phyloP scores from a whole-genome alignment of 805 yeast genomes.

The Lachancea mirantina region DNA sequence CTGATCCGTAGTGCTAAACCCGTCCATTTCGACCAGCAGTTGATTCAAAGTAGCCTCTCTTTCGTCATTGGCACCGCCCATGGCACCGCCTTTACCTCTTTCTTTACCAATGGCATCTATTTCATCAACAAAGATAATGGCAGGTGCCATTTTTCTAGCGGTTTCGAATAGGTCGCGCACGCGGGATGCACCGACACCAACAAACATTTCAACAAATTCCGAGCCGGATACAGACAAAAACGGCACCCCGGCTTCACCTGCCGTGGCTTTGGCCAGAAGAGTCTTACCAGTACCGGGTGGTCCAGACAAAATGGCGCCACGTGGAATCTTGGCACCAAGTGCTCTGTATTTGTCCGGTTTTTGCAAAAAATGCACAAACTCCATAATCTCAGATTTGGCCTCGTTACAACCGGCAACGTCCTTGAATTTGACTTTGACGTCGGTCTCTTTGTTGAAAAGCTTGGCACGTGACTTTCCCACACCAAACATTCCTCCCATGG shows the following conservation, averaged over 20 bases:
- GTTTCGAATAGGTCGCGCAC: conserved; percentile 91
- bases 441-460: conserved; percentile 84
- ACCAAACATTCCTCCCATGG: conserved; percentile 74
- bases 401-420: conserved; percentile 98
- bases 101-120: conserved; percentile 99
- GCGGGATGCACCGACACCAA: conserved; percentile 97
- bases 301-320: conserved; percentile 96
- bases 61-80: conserved; percentile 85
- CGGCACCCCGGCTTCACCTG: conserved; percentile 99
- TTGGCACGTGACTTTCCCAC: conserved; percentile 91
- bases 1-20: conserved; percentile 84
- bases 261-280: conserved; percentile 92
- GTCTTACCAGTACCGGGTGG: conserved; percentile 99
- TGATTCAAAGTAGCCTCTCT: conserved; percentile 95
- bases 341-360: conserved; percentile 85
- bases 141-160: conserved; percentile 91
- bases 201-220: conserved; percentile 97
- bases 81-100: conserved; percentile 62
- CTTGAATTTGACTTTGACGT: conserved; percentile 77
- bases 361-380: conserved; percentile 88
- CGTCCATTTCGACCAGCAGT: conserved; percentile 97
- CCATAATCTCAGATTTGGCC: conserved; percentile 97
- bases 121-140: conserved; percentile 95
- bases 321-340: conserved; percentile 94
- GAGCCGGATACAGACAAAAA: conserved; percentile 94